Percentiles rank a stretch among this genome's conserved stretches.
These are phyloP conservation scores for Solanum megistacrolobum DNA, from an alignment of 257 asterid species.

Conservation along the genomic window DNA sequence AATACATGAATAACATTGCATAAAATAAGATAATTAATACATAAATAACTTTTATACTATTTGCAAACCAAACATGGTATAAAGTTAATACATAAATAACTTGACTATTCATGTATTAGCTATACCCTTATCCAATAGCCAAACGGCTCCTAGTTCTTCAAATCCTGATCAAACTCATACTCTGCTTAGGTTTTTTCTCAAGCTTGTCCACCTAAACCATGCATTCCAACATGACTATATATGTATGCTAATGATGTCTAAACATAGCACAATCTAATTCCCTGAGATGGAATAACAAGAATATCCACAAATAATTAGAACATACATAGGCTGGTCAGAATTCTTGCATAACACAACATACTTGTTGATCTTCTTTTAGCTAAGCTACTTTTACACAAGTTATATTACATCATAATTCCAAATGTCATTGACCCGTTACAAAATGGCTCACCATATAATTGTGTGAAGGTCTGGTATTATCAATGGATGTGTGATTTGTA, in stretches of 20 bases:
- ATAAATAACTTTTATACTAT: neutral
- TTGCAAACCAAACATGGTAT: neutral
- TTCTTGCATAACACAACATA: neutral
- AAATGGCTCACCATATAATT: neutral
- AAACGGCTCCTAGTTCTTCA: neutral
- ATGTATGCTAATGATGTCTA: neutral
- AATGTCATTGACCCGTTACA: neutral
- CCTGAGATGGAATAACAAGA: neutral
- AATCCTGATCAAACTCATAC: neutral
- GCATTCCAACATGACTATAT: neutral
- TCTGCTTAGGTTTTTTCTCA: neutral
- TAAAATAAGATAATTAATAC: too few species aligned
- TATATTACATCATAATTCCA: neutral
- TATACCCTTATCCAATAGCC: neutral
- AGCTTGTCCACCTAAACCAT: neutral
- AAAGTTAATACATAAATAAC: neutral
- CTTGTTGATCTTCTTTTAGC: neutral
- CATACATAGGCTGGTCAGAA: neutral
- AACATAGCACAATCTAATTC: neutral
- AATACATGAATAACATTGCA: too few species aligned
- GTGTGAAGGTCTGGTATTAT: neutral
- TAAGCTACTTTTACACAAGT: neutral
- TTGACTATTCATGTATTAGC: neutral
- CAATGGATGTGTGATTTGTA: neutral
- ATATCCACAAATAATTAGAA: neutral